Percentiles rank a stretch among this genome's conserved stretches.
Conservation (phyloP, 768 basidiomycete species). For the Rhodocollybia butyracea region DNA sequence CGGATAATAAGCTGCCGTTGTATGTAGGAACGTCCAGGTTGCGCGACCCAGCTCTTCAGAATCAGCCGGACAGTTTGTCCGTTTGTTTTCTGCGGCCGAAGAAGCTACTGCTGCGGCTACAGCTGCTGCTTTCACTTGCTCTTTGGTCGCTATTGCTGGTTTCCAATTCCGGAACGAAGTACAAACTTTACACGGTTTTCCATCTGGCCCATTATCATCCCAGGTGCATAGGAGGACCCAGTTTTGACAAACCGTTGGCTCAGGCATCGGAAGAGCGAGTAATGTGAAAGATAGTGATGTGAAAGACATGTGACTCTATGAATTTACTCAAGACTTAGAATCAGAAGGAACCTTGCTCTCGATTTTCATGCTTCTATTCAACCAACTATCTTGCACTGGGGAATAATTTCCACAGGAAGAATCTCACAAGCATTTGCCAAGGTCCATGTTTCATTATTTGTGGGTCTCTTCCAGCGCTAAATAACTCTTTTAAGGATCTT, state of each 20-base stretch:
- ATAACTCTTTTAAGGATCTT: conserved; percentile 46
- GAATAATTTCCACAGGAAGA: conserved; percentile 81
- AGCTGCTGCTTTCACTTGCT: conserved; percentile 24
- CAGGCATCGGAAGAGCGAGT: not conserved
- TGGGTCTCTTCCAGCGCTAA: not conserved
- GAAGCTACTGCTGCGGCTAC: conserved; percentile 27
- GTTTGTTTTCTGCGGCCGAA: conserved; percentile 29
- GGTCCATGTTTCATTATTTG: conserved; percentile 31
- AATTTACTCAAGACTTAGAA: no score
- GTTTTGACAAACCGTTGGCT: not conserved
- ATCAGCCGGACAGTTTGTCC: conserved; percentile 83
- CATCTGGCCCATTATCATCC: conserved; percentile 88
- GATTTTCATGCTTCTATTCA: no score
- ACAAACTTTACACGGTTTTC: conserved; percentile 94
- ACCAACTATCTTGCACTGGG: no score
- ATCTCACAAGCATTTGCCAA: conserved; percentile 69
- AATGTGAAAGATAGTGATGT: no score
- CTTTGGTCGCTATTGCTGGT: conserved; percentile 31
- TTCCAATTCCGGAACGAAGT: conserved; percentile 76
- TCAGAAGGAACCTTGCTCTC: no score
- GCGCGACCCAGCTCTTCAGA: conserved; percentile 86
- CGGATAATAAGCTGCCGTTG: conserved; percentile 94
- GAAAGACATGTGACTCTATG: no score
- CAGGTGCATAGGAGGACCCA: conserved; percentile 54
- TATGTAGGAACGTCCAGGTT: conserved; percentile 96